Percentiles rank a stretch among this genome's conserved stretches.
Evolutionary conservation across 2,329 filamentous ascomycete genomes (phyloP).

Genomic region (Coniochaeta sp.): DNA sequence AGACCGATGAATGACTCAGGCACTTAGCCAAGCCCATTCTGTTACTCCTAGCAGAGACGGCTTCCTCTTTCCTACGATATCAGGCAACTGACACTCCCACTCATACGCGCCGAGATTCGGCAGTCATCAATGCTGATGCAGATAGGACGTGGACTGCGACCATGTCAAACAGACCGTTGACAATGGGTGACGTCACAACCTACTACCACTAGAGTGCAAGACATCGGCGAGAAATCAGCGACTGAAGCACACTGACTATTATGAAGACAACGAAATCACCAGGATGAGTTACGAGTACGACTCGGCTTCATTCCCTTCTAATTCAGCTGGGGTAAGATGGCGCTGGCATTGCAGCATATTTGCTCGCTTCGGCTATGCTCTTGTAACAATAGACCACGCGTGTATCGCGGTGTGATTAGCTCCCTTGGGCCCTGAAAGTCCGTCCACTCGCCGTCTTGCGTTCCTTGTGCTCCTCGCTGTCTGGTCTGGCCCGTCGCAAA

Average conservation of each 20-base stretch:
- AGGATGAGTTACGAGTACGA: not conserved
- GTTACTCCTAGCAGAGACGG: too few relatives aligned
- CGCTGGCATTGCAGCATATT: not conserved
- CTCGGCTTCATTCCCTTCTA: not conserved
- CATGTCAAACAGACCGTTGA: too few relatives aligned
- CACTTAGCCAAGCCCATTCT: too few relatives aligned
- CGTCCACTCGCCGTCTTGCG: constrained; percentile 95
- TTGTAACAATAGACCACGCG: not conserved
- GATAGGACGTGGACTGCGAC: too few relatives aligned
- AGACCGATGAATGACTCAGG: too few relatives aligned
- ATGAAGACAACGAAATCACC: not conserved
- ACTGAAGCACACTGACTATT: not conserved
- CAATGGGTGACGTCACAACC: too few relatives aligned
- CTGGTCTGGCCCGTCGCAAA: constrained; percentile 88
- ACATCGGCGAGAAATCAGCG: not conserved
- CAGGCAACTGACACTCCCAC: too few relatives aligned
- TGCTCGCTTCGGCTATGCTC: not conserved
- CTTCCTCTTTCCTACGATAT: too few relatives aligned
- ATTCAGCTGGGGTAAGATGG: not conserved
- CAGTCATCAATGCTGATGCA: too few relatives aligned
- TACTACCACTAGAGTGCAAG: too few relatives aligned
- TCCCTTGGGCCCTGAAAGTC: constrained; percentile 60
- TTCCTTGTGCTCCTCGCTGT: constrained; percentile 86
- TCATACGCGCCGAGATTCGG: too few relatives aligned
- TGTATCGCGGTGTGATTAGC: not conserved